Base-by-base conservation (phyloP, 2,329 filamentous ascomycete species). In the Epichloe baconii region DNA sequence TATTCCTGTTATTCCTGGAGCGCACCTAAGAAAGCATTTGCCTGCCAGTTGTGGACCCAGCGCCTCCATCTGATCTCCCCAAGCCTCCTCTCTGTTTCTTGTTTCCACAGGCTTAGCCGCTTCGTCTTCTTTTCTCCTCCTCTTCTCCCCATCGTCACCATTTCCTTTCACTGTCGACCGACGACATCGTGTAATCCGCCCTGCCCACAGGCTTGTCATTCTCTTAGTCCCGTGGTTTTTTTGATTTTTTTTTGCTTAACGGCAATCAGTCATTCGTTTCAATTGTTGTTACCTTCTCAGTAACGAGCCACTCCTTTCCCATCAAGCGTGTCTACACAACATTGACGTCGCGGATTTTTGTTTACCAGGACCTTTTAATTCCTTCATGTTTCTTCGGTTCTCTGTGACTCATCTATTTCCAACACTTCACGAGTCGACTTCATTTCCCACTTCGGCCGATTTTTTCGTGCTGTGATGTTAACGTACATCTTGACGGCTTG, bases 141-240 rank as follows among this genome's bases (percentile, higher is more conserved):
- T 58, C 61, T 57, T 57, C 60, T 54, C 57, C 49, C 52, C 59
- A 63, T 66, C 64, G 66, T 62, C 62, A 58, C 58, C 61, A 61
- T 54, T 60, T 58, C 55, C 52, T 57, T 40, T 44, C 56, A 58
- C 60, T 61, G 59, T 64, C 66, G 65, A 71, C 65, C 66, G 68
- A 62, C 60, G 54, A 58, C 59, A 56, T 54, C 48, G 48, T 58
- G 47, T 51, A 52, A 56, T 55, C 62, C 67, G 73, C 73, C 46
- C 74, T 76, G 74, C 73, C 71, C 74, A 73, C 75, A 67, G 77
- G 76, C 74, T 68, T 70, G 72, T 69, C 78, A 72, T 69, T 79
- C 76, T 61, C 78, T 78, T 71, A 62, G 59, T 64, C 60, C 41
- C 45, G 47, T 53, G 36, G 51, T 50, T 52, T 44, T 55, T 55